A percentile compares a stretch with the other conserved stretches of the same genome.
Evolutionary conservation across 768 basidiomycete species (phyloP).

Genomic region (Leucosporidium yakuticum): DNA sequence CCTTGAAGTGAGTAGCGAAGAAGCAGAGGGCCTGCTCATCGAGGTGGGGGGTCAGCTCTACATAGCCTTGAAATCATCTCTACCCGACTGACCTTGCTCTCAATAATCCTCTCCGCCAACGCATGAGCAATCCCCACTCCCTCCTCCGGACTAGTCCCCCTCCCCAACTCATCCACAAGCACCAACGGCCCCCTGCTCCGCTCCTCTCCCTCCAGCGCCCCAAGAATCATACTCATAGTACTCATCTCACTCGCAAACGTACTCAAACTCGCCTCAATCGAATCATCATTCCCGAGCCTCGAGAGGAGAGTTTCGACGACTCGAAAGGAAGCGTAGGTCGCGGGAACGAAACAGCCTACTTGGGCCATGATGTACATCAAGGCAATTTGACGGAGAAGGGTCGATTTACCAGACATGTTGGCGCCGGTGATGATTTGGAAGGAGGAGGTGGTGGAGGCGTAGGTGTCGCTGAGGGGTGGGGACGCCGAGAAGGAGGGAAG

Average conservation of each 20-base stretch:
- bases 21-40: constrained; percentile 66
- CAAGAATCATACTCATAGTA: constrained; percentile 48
- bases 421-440: constrained; percentile 67
- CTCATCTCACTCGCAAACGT: constrained; percentile 96
- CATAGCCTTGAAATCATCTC: background rate
- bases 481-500: constrained; percentile 37
- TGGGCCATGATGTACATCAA: constrained; percentile 78
- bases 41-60: background rate
- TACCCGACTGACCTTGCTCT: constrained; percentile 57
- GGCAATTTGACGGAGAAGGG: constrained; percentile 81
- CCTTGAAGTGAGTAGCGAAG: constrained; percentile 67
- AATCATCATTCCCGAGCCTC: constrained; percentile 88
- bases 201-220: background rate
- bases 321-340: constrained; percentile 84
- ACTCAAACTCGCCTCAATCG: constrained; percentile 79
- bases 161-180: constrained; percentile 85
- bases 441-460: constrained; percentile 70
- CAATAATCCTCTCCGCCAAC: constrained; percentile 51
- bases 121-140: constrained; percentile 51
- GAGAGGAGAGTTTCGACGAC: constrained; percentile 78
- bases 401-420: constrained; percentile 42
- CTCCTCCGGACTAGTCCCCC: constrained; percentile 73
- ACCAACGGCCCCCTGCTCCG: constrained; percentile 39
- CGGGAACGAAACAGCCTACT: constrained; percentile 63
- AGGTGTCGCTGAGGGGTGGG: constrained; percentile 75